A percentile compares a stretch with the other conserved stretches of the same genome.
Conservation (phyloP, 2,329 filamentous ascomycete species). For the Alternaria dauci region DNA sequence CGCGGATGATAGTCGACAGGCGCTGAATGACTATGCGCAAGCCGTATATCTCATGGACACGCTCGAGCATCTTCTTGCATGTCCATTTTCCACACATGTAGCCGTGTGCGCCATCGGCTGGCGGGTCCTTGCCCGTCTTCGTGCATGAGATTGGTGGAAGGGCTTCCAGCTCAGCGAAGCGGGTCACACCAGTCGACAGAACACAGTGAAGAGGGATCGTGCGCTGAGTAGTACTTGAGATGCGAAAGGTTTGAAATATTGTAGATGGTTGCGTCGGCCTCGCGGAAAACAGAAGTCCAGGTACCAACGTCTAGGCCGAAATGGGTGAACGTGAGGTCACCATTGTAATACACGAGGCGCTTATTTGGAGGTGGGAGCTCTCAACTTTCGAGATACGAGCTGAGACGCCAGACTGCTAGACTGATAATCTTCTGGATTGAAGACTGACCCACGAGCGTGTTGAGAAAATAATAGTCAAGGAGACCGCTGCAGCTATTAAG, state of each 20-base stretch:
- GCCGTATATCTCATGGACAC: neutral
- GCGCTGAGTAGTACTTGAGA: slow-evolving; percentile 15
- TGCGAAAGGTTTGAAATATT: slow-evolving; percentile 13
- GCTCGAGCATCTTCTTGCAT: slow-evolving; percentile 51
- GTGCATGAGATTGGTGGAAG: neutral
- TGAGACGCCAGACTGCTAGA: neutral
- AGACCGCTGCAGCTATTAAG: neutral
- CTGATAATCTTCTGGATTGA: slow-evolving; percentile 1
- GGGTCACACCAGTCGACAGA: slow-evolving; percentile 7
- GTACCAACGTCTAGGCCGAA: neutral
- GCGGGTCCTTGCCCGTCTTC: slow-evolving; percentile 21
- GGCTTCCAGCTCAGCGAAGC: neutral
- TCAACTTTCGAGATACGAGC: neutral
- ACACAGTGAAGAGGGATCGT: slow-evolving; percentile 3
- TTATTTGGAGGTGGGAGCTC: neutral
- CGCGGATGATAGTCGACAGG: slow-evolving; percentile 8
- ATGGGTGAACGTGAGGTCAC: neutral
- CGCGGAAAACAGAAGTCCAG: neutral
- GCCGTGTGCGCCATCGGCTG: slow-evolving; percentile 42
- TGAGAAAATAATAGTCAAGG: neutral
- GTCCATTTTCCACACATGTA: slow-evolving; percentile 54
- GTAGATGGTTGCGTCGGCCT: slow-evolving; percentile 20
- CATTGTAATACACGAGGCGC: neutral
- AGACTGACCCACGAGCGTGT: neutral
- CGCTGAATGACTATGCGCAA: slow-evolving; percentile 16